Evolutionary conservation across 352 stramenopile species (phyloP).

Genomic region (Ophiocytium majus): DNA sequence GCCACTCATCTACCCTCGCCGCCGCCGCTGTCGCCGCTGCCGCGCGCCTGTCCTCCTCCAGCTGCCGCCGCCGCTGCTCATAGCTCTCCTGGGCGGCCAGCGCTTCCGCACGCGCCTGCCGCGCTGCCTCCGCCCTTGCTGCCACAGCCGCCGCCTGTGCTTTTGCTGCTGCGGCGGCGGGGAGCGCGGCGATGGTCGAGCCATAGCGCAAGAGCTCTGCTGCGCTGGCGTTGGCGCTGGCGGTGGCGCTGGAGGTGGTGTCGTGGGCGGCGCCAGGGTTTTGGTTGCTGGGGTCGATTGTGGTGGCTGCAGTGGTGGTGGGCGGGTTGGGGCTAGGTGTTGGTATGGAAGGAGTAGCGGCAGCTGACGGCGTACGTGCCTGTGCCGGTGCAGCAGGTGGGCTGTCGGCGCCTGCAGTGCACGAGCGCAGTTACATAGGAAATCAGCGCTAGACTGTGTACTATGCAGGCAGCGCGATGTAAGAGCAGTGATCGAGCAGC

Average conservation of each 20-base stretch:
- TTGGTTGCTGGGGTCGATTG: not conserved
- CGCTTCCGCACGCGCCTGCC: not conserved
- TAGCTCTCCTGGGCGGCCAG: not conserved
- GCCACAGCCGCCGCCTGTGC: no score
- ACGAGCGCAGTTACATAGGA: no score
- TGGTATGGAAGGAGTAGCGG: no score
- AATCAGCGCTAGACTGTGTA: no score
- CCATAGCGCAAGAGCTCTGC: not conserved
- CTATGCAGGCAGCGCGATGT: no score
- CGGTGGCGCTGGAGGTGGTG: not conserved
- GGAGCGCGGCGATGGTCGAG: not conserved
- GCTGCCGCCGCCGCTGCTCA: not conserved
- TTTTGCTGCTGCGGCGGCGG: not conserved
- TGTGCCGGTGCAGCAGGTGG: no score
- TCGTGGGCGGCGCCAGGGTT: not conserved
- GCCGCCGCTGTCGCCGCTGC: no score
- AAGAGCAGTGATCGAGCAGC: no score
- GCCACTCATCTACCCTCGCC: not conserved
- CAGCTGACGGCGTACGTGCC: no score
- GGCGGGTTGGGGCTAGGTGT: no score
- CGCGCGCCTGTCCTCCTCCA: not conserved
- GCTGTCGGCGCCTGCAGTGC: no score
- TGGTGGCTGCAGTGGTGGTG: not conserved
- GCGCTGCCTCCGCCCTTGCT: not conserved
- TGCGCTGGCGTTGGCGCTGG: not conserved